Evolutionary conservation across 2,329 filamentous ascomycete genomes (phyloP), one percentile per base, ranked within the genome.

Genomic region (Fusarium abutilonis): DNA sequence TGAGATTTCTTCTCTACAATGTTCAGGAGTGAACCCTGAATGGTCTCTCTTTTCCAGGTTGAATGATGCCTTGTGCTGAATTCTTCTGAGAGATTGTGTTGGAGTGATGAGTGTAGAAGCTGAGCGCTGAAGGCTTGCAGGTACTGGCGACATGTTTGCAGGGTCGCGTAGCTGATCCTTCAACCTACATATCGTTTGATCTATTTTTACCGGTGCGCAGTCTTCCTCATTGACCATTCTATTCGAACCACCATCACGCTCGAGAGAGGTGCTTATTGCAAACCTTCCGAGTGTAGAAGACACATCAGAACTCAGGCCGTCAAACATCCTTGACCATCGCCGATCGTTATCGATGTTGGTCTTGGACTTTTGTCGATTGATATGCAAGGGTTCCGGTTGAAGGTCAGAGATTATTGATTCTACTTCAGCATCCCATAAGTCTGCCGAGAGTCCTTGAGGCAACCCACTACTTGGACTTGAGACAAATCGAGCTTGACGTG

Each of bases 371-470:
- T 52, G 57, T 5, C 43, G 55, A 7, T 52, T 64, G 14, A 74
- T 52, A 10, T 63, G 59, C 10, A 74, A 56, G 4, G 72, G 69
- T 10, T 66, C 63, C 7, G 72, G 72, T 28, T 67, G 64, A 19
- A 72, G 49, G 17, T 63, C 63, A 6, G 64, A 48, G 15, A 59
- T 52, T 28, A 64, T 64, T 5, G 61, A 50, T 15, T 61, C 60
- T 14, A 53, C 48, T 28, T 64, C 67, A 15, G 42, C 35, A 35
- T 52, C 44, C 68, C 62, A 66, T 11, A 72, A 32, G 39, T 70
- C 60, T 3, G 71, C 72, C 3, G 64, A 59, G 4, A 64, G 59
- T 5, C 68, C 64, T 11, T 60, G 34, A 4, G 60, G 56, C 4
- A 63, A 44, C 4, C 60, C 59, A 9, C 47, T 35, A 6, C 53